These are phyloP conservation scores for Caryopteris hybrid DNA, from an alignment of 305 asterid genomes.

Conservation along the genomic window DNA sequence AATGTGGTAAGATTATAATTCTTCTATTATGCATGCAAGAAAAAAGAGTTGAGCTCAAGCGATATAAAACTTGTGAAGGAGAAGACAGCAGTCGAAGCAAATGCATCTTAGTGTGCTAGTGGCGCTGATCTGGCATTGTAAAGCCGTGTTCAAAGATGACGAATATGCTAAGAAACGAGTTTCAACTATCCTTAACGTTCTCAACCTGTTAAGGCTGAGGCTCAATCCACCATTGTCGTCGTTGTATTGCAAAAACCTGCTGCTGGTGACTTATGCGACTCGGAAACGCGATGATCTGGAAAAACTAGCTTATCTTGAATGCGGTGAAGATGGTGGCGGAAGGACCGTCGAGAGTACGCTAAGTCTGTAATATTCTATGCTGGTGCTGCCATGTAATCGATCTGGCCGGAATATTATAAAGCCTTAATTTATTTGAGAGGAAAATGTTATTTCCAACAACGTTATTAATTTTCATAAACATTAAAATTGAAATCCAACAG, in stretches of 20 bases:
- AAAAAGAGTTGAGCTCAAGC: constrained; percentile 19
- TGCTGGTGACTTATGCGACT: constrained; percentile 43
- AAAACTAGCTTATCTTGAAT: constrained; percentile 30
- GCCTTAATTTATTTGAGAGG: too few relatives aligned
- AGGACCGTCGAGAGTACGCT: constrained; percentile 45
- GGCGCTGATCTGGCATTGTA: constrained; percentile 61
- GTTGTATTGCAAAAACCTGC: constrained; percentile 54
- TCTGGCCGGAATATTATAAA: too few relatives aligned
- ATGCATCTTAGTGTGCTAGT: constrained; percentile 31
- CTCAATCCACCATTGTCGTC: constrained; percentile 52
- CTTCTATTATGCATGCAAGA: too few relatives aligned
- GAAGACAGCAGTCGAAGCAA: neutral
- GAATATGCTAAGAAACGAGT: constrained; percentile 8
- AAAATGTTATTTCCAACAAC: too few relatives aligned
- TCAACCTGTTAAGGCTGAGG: constrained; percentile 53
- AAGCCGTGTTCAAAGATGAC: constrained; percentile 36
- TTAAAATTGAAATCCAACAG: too few relatives aligned
- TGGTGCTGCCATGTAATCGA: too few relatives aligned
- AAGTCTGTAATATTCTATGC: constrained; percentile 52
- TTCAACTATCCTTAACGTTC: constrained; percentile 55
- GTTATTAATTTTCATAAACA: too few relatives aligned
- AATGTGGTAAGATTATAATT: too few relatives aligned
- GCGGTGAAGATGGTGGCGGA: constrained; percentile 42
- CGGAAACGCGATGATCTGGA: constrained; percentile 41
- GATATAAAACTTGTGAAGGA: constrained; percentile 7